Evolutionary conservation across 768 basidiomycete genomes (phyloP).

Genomic region (Lactarius quietus): DNA sequence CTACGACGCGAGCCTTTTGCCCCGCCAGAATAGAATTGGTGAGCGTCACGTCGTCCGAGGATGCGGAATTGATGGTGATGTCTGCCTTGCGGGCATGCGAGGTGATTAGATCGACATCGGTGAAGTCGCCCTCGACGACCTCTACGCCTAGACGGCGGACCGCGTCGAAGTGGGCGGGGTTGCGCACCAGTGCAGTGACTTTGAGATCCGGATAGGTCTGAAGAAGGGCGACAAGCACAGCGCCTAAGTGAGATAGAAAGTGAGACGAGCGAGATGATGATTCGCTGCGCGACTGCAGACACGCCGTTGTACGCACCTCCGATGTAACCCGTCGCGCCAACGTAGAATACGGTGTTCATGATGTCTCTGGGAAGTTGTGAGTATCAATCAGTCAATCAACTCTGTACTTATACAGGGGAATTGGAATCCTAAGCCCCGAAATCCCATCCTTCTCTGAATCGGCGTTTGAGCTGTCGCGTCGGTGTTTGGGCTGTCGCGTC

Average conservation of each 20-base stretch:
- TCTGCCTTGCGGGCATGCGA: slow-evolving; percentile 4
- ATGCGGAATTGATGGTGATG: slow-evolving; percentile 11
- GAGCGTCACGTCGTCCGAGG: slow-evolving; percentile 13
- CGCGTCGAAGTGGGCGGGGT: background rate
- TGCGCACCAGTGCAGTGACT: slow-evolving; percentile 21
- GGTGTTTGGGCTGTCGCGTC: no score
- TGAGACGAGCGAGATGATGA: no score
- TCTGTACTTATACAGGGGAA: background rate
- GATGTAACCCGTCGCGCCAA: slow-evolving; percentile 21
- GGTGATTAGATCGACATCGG: slow-evolving; percentile 7
- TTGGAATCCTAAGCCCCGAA: background rate
- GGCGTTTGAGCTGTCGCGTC: background rate
- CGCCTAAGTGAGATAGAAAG: background rate
- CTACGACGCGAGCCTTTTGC: slow-evolving; percentile 11
- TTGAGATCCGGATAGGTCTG: background rate
- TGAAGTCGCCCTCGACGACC: slow-evolving; percentile 16
- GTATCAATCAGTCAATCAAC: background rate
- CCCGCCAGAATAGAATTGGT: slow-evolving; percentile 13
- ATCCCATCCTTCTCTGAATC: background rate
- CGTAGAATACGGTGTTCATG: slow-evolving; percentile 19
- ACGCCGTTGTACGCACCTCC: slow-evolving; percentile 7
- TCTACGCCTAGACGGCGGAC: background rate
- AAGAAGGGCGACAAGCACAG: slow-evolving; percentile 12
- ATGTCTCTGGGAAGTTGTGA: background rate
- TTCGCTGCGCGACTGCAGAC: background rate